Base-by-base conservation (phyloP, 768 basidiomycete species). In the Phylloporus sp. region DNA sequence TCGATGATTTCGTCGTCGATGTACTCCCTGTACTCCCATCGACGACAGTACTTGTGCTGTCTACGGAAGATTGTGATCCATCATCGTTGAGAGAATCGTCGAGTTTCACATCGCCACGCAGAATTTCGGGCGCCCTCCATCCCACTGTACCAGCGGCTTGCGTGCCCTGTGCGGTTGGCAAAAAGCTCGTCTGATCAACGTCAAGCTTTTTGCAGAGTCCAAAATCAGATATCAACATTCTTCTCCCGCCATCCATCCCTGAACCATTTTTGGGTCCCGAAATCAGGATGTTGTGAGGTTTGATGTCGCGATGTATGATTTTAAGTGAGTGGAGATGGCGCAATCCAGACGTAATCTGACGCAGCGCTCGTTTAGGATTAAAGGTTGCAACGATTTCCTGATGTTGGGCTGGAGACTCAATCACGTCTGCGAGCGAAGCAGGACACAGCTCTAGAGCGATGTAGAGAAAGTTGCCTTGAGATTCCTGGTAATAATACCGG, bases 221-320 rank as follows among this genome's bases (percentile, higher is more conserved):
- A 66, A 99, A 98, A 71, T 99, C 97, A 2, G 94, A 97, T 52
- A 94, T 95, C 54, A 95, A 72, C 91, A 95, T 93, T 43, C 91
- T 75, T 59, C 91, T 72, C 64, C 68, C 79, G 42, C 67, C 70
- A 59, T 65, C 73, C 62, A 64, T 72, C 54, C 71, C 71, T 9
- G 71, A 72, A 16, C 77, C 80, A 45, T 75, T 76, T 61, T 86
- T 88, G 3, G 81, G 80, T 13, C 74, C 74, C 13, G 91, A 91
- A 11, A 98, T 79, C 13, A 99, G 80, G 49, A 99, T 97, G 63
- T 99, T 99, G 68, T 95, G 95, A 5, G 95, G 95, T 64, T 99
- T 99, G 70, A 99, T 97, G 67, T 98, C 95, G 28, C 95, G 83
- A 72, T 98, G 95, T n/a, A 97, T 84, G 52, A 98, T 88, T 71